Conservation (phyloP, 805 yeast genomes). For the Candida pseudoglaebosa region DNA sequence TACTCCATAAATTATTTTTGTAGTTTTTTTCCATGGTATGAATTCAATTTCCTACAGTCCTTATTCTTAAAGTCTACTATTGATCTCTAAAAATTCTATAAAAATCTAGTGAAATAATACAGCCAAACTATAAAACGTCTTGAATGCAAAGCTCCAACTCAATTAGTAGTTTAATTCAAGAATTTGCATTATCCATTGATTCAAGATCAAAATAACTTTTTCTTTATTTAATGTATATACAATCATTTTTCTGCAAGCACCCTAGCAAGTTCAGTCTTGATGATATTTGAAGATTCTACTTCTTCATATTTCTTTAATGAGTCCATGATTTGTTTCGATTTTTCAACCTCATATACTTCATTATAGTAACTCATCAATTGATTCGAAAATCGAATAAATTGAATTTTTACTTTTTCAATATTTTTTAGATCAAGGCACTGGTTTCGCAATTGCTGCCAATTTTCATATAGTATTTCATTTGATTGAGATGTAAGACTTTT, state of each 20-base stretch:
- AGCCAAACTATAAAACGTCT: too few relatives aligned
- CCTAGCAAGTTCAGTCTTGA: slow-evolving; percentile 29
- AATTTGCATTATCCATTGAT: too few relatives aligned
- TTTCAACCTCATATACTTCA: slow-evolving; percentile 10
- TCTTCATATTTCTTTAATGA: slow-evolving; percentile 15
- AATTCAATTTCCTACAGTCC: too few relatives aligned
- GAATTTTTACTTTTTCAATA: slow-evolving; percentile 59
- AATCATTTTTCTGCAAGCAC: slow-evolving; percentile 3
- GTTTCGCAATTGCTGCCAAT: slow-evolving; percentile 20
- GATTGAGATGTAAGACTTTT: slow-evolving; percentile 7
- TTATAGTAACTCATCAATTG: slow-evolving; percentile 16
- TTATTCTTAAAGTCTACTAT: too few relatives aligned
- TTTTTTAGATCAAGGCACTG: slow-evolving; percentile 35
- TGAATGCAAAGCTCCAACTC: too few relatives aligned
- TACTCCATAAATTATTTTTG: too few relatives aligned
- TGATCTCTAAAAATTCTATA: too few relatives aligned
- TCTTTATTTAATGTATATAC: too few relatives aligned
- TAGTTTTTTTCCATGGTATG: too few relatives aligned
- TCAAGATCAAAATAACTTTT: too few relatives aligned
- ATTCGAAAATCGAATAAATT: slow-evolving; percentile 34
- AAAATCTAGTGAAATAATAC: too few relatives aligned
- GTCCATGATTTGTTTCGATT: slow-evolving; percentile 10
- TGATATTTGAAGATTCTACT: slow-evolving; percentile 46
- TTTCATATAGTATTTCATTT: slow-evolving; percentile 15
- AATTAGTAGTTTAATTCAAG: too few relatives aligned